phyloP scores from a whole-genome alignment of 2,329 filamentous ascomycete species.

The Venturia oleaginea region DNA sequence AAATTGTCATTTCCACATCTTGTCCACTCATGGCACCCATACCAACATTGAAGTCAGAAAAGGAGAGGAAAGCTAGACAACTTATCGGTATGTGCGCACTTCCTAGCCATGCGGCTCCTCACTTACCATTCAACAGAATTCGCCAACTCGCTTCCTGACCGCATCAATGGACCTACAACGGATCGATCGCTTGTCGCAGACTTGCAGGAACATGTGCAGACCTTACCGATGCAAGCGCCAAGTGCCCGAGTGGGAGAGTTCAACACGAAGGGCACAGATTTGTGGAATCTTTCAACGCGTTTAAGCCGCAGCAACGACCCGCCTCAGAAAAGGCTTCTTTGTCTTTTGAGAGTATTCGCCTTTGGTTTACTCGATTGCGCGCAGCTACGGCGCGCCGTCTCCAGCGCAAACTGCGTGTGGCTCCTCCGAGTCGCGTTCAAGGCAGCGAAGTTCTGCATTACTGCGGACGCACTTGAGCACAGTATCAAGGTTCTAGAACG shows the following conservation, averaged over 20 bases:
- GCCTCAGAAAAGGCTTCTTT: background rate
- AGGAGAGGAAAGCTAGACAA: slow-evolving; percentile 27
- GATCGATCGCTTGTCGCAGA: background rate
- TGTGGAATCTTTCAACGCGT: slow-evolving; percentile 61
- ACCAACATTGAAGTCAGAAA: slow-evolving; percentile 22
- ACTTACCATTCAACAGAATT: slow-evolving; percentile 4
- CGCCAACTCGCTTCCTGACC: background rate
- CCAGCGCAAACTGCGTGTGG: slow-evolving; percentile 36
- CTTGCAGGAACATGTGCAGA: slow-evolving; percentile 3
- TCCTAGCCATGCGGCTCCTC: background rate
- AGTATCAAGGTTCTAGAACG: slow-evolving; percentile 54
- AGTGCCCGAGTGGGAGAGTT: slow-evolving; percentile 25
- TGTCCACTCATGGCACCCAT: slow-evolving; percentile 21
- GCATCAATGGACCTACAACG: background rate
- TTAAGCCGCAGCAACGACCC: slow-evolving; percentile 22
- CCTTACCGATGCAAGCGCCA: background rate
- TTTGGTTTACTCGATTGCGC: slow-evolving; percentile 59
- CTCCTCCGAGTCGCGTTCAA: slow-evolving; percentile 61
- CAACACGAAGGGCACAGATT: slow-evolving; percentile 45
- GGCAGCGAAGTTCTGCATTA: slow-evolving; percentile 54
- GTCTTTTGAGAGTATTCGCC: slow-evolving; percentile 44
- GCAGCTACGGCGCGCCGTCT: slow-evolving; percentile 24
- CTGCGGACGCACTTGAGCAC: slow-evolving; percentile 47
- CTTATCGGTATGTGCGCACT: slow-evolving; percentile 22
- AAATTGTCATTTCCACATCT: background rate